phyloP scores from a whole-genome alignment of 441 rosid species.

The Euphorbia celastroides region DNA sequence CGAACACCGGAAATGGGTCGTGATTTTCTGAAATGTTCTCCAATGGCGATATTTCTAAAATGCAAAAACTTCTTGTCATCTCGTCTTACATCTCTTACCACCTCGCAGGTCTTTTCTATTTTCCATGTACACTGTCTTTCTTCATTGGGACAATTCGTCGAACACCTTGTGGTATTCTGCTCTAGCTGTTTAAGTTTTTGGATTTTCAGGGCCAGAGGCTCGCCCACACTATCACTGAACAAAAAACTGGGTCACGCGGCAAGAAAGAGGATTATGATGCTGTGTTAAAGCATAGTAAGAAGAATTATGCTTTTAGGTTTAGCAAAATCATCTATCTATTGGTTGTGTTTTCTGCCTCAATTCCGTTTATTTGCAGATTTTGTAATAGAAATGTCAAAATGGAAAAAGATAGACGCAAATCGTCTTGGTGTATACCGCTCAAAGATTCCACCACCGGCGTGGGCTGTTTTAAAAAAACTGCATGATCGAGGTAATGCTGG shows the following conservation, averaged over 20 bases:
- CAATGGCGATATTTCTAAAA: conserved; percentile 40
- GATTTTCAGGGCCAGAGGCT: conserved; percentile 30
- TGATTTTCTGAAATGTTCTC: no score
- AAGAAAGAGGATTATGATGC: conserved; percentile 26
- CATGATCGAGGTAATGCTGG: conserved; percentile 37
- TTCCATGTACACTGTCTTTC: neutral
- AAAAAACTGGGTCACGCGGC: conserved; percentile 8
- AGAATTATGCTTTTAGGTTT: neutral
- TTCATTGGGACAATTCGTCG: no score
- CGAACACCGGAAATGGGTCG: no score
- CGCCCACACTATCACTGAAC: conserved; percentile 28
- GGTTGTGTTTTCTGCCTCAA: neutral
- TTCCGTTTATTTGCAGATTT: no score
- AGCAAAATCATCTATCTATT: neutral
- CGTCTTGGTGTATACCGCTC: conserved; percentile 37
- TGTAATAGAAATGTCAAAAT: conserved; percentile 49
- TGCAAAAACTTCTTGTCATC: conserved; percentile 25
- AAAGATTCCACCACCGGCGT: conserved; percentile 49
- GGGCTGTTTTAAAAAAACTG: conserved; percentile 54
- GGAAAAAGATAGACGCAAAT: conserved; percentile 54
- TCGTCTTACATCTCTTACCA: conserved; percentile 38
- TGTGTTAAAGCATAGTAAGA: conserved; percentile 26
- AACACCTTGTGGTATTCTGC: conserved; percentile 31
- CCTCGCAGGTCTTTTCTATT: conserved; percentile 38
- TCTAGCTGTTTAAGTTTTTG: neutral